Percentiles rank a stretch among this genome's conserved stretches.
Conservation (phyloP, 768 basidiomycete species). For the Mycena capillaripes region DNA sequence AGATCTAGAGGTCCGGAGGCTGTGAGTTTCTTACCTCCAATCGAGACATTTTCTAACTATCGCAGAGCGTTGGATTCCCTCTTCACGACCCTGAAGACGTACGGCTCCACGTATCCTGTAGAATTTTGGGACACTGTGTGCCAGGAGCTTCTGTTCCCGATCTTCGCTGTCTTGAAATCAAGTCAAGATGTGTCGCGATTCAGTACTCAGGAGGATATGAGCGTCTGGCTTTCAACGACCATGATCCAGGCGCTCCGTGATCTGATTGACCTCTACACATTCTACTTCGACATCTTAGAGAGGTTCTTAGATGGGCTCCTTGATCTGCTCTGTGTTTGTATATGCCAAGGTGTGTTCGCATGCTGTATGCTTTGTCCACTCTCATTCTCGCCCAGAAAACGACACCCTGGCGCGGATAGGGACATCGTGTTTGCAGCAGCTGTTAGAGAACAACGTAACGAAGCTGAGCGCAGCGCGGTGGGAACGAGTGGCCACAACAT, state of each 20-base stretch:
- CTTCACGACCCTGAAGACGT: constrained; percentile 92
- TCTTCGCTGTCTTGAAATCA: constrained; percentile 95
- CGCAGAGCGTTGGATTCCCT: constrained; percentile 94
- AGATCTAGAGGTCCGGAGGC: constrained; percentile 94
- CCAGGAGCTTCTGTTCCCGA: constrained; percentile 96
- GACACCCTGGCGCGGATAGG: constrained; percentile 98
- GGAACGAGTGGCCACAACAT: constrained; percentile 93
- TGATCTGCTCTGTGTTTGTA: constrained; percentile 94
- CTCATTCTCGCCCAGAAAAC: constrained; percentile 75
- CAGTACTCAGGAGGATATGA: constrained; percentile 98
- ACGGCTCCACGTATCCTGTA: constrained; percentile 86
- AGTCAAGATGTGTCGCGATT: constrained; percentile 94
- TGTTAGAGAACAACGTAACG: constrained; percentile 91
- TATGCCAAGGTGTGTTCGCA: constrained; percentile 89
- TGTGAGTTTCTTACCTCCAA: constrained; percentile 69
- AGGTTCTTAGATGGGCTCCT: constrained; percentile 93
- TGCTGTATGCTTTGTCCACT: not conserved
- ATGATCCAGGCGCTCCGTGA: constrained; percentile 98
- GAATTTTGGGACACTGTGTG: constrained; percentile 99
- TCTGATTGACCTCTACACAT: constrained; percentile 95
- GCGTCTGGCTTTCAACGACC: constrained; percentile 98
- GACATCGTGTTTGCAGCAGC: constrained; percentile 96
- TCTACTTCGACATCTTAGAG: constrained; percentile 93
- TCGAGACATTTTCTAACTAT: constrained; percentile 23
- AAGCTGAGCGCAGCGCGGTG: constrained; percentile 89